Evolutionary conservation across 2,329 filamentous ascomycete genomes (phyloP), one percentile per base, ranked within the genome.

Genomic region (Penicillium sp.): DNA sequence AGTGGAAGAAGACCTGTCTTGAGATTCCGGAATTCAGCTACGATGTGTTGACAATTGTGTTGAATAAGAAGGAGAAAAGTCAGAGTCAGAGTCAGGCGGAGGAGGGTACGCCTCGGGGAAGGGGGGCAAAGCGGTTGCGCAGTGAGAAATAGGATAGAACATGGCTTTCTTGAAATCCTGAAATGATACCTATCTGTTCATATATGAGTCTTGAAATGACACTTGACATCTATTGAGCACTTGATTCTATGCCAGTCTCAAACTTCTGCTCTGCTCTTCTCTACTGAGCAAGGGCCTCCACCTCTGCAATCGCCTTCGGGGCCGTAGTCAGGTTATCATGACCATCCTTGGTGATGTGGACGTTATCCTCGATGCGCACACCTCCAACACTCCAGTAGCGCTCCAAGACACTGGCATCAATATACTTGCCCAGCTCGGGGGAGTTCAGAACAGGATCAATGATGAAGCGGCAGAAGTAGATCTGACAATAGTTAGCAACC

Each of bases 21-120:
- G 90, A 96, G 76, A 92, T 87, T 71, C 92, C 92, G 16, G 89
- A 95, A 70, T 97, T 97, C 71, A 89, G 89, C 68, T 97, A 92
- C 78, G 92, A 97, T 73, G 90, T 97, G 52, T 84, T 97, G 56
- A 92, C 86, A 21, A 66, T 78, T 26, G 71, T 79, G 21, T 63
- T 80, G 31, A 77, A 79, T 57, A 70, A 74, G 34, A 76, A 74
- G 55, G 76, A 79, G 55, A 79, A 77, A 66, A 64, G 69, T 21
- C 26, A 29, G 11, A 11, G 26, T 29, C 26, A 29, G 26, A 11
- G 26, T 29, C 26, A 29, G 26, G 73, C 77, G 24, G 58, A 58
- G 2, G 74, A 75, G 37, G 69, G 69, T 3, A 64, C 60, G 14
- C 64, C 65, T 14, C 72, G 69, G 51, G 72, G 69, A 40, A 75